Evolutionary conservation across 441 rosid genomes (phyloP).

Genomic region (Eutrema salsugineum): DNA sequence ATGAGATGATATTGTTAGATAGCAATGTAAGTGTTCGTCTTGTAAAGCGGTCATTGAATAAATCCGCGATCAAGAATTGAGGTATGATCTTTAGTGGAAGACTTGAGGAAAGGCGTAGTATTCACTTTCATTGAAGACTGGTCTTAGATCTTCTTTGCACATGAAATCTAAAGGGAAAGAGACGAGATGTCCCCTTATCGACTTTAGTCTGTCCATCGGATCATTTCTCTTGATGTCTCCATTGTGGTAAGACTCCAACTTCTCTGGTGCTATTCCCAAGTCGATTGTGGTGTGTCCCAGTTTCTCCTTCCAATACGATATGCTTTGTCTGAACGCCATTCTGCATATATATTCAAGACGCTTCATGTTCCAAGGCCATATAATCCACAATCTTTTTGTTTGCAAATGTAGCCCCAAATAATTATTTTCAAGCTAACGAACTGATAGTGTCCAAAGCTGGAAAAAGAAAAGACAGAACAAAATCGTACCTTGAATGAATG

Average conservation of each 20-base stretch:
- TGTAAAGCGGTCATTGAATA: not conserved
- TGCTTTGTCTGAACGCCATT: conserved; percentile 70
- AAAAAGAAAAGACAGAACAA: not conserved
- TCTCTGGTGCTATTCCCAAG: conserved; percentile 82
- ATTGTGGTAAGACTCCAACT: conserved; percentile 63
- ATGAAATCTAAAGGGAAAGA: conserved; percentile 93
- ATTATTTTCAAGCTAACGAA: not conserved
- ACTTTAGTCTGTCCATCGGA: conserved; percentile 66
- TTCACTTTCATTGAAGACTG: conserved; percentile 93
- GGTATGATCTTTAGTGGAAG: conserved; percentile 55
- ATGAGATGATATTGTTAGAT: conserved; percentile 8
- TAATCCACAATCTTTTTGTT: not conserved
- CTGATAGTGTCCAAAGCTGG: not conserved
- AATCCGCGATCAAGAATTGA: not conserved
- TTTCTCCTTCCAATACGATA: conserved; percentile 73
- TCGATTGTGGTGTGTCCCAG: conserved; percentile 92
- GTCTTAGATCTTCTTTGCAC: conserved; percentile 95
- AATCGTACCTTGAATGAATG: conserved; percentile 72
- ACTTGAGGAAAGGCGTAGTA: conserved; percentile 93
- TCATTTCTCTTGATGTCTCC: conserved; percentile 60
- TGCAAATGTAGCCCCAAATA: no score
- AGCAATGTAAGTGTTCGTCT: conserved; percentile 14
- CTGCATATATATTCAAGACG: conserved; percentile 39
- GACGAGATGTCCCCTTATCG: conserved; percentile 87
- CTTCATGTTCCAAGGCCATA: not conserved